These are phyloP conservation scores for Mallotus nudiflorus DNA, from an alignment of 345 rosid genomes.

Conservation along the genomic window DNA sequence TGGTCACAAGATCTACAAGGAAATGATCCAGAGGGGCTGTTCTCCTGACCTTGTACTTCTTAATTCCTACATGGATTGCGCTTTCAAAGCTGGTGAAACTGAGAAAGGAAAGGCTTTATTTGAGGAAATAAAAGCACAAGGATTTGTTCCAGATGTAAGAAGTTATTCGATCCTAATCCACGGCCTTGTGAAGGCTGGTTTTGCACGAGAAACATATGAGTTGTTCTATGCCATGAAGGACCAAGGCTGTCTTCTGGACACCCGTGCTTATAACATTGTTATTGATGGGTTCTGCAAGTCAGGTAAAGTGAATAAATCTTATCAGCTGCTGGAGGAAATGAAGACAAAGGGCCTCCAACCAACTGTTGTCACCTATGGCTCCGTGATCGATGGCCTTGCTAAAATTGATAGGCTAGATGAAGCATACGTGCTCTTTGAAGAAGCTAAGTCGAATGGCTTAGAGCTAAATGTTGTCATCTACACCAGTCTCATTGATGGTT, in stretches of 20 bases:
- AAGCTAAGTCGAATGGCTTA: conserved; percentile 77
- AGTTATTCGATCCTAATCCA: conserved; percentile 82
- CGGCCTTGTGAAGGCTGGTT: conserved; percentile 85
- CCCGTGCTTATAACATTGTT: conserved; percentile 77
- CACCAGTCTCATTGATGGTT: conserved; percentile 90
- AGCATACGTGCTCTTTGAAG: conserved; percentile 96
- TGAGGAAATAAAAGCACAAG: conserved; percentile 68
- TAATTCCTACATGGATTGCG: conserved; percentile 91
- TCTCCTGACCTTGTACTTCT: conserved; percentile 77
- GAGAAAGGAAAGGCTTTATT: conserved; percentile 83
- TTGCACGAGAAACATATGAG: conserved; percentile 72
- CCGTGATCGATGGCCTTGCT: conserved; percentile 79
- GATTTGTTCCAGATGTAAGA: conserved; percentile 70
- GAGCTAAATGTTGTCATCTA: conserved; percentile 75
- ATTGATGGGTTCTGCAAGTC: conserved; percentile 95
- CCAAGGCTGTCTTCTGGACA: conserved; percentile 81
- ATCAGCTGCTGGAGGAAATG: conserved; percentile 96
- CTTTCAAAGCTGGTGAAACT: conserved; percentile 82
- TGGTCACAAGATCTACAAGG: conserved; percentile 93
- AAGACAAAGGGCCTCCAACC: conserved; percentile 74
- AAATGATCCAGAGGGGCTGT: conserved; percentile 66
- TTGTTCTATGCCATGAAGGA: conserved; percentile 87
- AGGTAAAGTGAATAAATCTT: conserved; percentile 86
- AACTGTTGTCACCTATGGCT: conserved; percentile 90
- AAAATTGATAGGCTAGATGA: conserved; percentile 97